Evolutionary conservation across 106 monocot genomes (phyloP).

Genomic region (Allium fistulosum): DNA sequence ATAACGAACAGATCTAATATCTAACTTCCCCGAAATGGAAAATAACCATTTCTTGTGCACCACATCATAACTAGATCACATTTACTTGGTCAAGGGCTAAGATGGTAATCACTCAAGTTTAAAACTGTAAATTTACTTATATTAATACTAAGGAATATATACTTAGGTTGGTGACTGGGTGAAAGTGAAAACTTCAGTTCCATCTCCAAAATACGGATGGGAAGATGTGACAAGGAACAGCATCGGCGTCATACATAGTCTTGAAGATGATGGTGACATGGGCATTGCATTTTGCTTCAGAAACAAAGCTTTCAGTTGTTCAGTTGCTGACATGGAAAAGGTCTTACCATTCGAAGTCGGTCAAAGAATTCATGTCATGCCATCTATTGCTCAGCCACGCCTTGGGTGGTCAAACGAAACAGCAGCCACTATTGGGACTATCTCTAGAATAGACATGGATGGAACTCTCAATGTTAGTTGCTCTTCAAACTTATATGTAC

Average conservation of each 20-base stretch:
- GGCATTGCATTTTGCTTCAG: slow-evolving; percentile 91
- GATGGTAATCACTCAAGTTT: too few species aligned
- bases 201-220: slow-evolving; percentile 99
- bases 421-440: slow-evolving; percentile 74
- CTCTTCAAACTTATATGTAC: neutral
- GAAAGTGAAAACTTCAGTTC: slow-evolving; percentile 81
- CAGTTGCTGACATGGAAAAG: slow-evolving; percentile 93
- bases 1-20: too few species aligned
- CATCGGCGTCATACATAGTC: slow-evolving; percentile 86
- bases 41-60: too few species aligned
- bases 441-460: slow-evolving; percentile 93
- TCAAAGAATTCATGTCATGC: slow-evolving; percentile 73
- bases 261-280: slow-evolving; percentile 93
- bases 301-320: slow-evolving; percentile 76
- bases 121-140: too few species aligned
- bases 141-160: neutral
- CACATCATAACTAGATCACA: too few species aligned
- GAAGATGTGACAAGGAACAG: slow-evolving; percentile 89
- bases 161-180: slow-evolving; percentile 95
- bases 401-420: slow-evolving; percentile 99
- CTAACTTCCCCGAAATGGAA: too few species aligned
- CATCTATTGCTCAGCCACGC: slow-evolving; percentile 59
- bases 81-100: too few species aligned
- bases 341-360: slow-evolving; percentile 73
- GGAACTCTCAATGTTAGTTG: slow-evolving; percentile 86